These are phyloP conservation scores for Corynascus novoguineensis DNA, from an alignment of 495 filamentous ascomycete species.

Conservation along the genomic window DNA sequence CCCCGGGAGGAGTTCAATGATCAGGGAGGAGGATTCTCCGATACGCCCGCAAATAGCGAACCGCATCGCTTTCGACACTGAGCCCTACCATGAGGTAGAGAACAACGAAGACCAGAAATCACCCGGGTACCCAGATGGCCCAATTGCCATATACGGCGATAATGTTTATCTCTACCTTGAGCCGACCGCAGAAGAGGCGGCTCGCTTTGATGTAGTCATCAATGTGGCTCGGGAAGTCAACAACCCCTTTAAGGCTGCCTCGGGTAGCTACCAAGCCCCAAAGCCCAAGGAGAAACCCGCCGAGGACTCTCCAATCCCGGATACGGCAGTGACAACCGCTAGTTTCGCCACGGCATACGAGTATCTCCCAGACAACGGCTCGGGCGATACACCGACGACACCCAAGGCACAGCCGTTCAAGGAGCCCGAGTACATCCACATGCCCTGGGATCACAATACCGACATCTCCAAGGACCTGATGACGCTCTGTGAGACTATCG, in stretches of 20 bases:
- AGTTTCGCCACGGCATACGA: constrained; percentile 74
- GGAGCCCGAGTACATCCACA: constrained; percentile 88
- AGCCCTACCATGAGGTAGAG: constrained; percentile 47
- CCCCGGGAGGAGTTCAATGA: constrained; percentile 36
- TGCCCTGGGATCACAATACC: constrained; percentile 97
- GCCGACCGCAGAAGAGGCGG: constrained; percentile 77
- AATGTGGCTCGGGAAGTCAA: constrained; percentile 93
- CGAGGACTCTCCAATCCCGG: constrained; percentile 53
- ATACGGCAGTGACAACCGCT: constrained; percentile 61
- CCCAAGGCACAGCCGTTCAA: constrained; percentile 50
- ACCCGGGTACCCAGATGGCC: constrained; percentile 87
- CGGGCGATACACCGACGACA: constrained; percentile 47
- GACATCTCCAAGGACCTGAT: constrained; percentile 85
- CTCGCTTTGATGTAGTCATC: constrained; percentile 83
- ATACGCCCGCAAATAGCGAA: constrained; percentile 56
- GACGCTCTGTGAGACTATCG: constrained; percentile 79
- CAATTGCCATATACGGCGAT: constrained; percentile 87
- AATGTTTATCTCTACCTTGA: constrained; percentile 90
- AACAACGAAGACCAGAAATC: constrained; percentile 72
- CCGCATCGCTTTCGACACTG: constrained; percentile 46
- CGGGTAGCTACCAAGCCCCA: constrained; percentile 25
- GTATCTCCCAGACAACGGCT: constrained; percentile 35
- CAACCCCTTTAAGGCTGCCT: constrained; percentile 65
- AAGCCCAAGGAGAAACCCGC: constrained; percentile 17
- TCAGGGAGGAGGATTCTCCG: constrained; percentile 73